Percentiles rank a stretch among this genome's conserved stretches.
These are phyloP conservation scores for Aspergillus ruber DNA, from an alignment of 2,329 filamentous ascomycete species.

Conservation along the genomic window DNA sequence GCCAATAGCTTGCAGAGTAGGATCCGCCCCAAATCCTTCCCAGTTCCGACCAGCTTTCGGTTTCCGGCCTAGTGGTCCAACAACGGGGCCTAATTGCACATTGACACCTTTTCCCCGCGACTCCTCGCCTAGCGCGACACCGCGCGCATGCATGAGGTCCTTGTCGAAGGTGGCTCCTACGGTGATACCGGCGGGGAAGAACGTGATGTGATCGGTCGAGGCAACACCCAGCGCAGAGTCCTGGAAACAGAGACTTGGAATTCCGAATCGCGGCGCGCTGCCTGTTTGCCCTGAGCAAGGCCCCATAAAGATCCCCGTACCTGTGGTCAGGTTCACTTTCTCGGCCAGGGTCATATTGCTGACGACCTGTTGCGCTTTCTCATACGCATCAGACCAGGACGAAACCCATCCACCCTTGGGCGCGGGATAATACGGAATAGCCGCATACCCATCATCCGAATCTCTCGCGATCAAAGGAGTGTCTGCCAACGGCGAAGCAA, in stretches of 20 bases:
- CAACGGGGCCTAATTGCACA: slow-evolving; percentile 62
- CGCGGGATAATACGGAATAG: slow-evolving; percentile 63
- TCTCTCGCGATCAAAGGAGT: not conserved
- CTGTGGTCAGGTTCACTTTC: slow-evolving; percentile 70
- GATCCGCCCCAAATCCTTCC: slow-evolving; percentile 68
- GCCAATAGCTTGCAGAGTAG: slow-evolving; percentile 54
- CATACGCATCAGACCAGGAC: slow-evolving; percentile 64
- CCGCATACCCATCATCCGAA: slow-evolving; percentile 17
- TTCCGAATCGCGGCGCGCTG: slow-evolving; percentile 61
- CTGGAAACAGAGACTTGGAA: slow-evolving; percentile 65
- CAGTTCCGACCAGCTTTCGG: slow-evolving; percentile 67
- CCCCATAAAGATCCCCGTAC: slow-evolving; percentile 66
- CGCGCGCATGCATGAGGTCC: slow-evolving; percentile 61
- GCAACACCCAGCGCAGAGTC: slow-evolving; percentile 67
- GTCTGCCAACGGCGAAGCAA: too few species aligned
- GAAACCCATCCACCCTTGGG: slow-evolving; percentile 65
- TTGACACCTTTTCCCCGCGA: slow-evolving; percentile 68
- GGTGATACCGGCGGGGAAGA: slow-evolving; percentile 74
- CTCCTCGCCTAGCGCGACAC: slow-evolving; percentile 62
- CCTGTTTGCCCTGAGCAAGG: slow-evolving; percentile 72
- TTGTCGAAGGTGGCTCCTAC: slow-evolving; percentile 70
- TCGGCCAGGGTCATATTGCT: slow-evolving; percentile 72
- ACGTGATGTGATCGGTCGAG: slow-evolving; percentile 67
- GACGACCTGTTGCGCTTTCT: slow-evolving; percentile 62
- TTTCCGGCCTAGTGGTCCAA: slow-evolving; percentile 66